Base-by-base conservation (phyloP, 1,284 basidiomycete species). In the Lentinula novae-zelandiae region DNA sequence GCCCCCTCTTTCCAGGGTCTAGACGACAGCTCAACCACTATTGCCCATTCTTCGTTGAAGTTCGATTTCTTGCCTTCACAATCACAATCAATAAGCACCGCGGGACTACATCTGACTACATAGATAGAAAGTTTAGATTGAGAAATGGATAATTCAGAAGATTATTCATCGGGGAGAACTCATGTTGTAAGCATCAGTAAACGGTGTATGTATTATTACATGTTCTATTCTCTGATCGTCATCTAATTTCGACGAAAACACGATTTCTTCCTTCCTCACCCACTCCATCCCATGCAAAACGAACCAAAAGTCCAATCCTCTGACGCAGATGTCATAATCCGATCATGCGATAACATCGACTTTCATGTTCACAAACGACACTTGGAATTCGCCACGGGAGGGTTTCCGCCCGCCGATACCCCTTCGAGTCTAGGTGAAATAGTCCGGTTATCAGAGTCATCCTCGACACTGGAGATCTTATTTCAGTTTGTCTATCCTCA, bases 401-500 rank as follows among this genome's bases (percentile, higher is more conserved):
- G 53, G 15, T 60, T 63, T 36, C 62, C 62, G 5, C 36, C n/a
- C 15, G 55, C 53, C 2, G 9, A 53, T 51, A 63, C 53, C 5
- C 50, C 58, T 27, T 46, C 58, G 6, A 33, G 27, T 27, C 20
- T 46, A 46, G 42, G 36, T 5, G 62, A 63, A 46, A n/a, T 39
- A 10, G 39, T 59, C 3, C n/a, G 27, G 6, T 50, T 60, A n/a
- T 12, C 54, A 31, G 62, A 63, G 31, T 34, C 52, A n/a, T 38
- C 62, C 49, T 3, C 15, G 20, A 60, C 58, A 20, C 40, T 63
- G 9, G 62, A 63, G 40, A 17, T 57, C 31, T 53, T 63, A 10
- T 63, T 63, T 36, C 44, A 59, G 36, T 60, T 60, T 31, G 33
- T 63, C 13, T 63, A 63, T 56, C 59, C 51, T 5, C 54, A 53